Percentiles rank a stretch among this genome's conserved stretches.
phyloP scores from a whole-genome alignment of 108 stramenopile genomes.

The Cyclotella sp. region DNA sequence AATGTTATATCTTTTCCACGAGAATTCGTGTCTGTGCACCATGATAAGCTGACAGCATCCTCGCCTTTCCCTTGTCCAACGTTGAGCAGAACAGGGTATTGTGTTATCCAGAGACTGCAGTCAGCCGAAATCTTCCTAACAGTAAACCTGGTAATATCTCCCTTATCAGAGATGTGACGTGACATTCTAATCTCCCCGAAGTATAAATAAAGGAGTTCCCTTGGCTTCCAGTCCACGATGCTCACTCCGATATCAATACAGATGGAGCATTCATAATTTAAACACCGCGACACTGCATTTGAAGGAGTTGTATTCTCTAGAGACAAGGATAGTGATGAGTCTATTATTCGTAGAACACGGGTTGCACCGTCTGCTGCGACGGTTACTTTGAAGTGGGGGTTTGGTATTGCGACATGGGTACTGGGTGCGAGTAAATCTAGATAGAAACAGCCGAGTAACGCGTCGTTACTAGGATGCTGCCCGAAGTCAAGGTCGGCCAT shows the following conservation, averaged over 20 bases:
- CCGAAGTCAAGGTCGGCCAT: slow-evolving; percentile 27
- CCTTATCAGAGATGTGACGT: slow-evolving; percentile 20
- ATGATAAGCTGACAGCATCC: slow-evolving; percentile 17
- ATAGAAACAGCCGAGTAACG: slow-evolving; percentile 44
- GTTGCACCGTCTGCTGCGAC: slow-evolving; percentile 71
- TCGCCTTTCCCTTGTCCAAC: slow-evolving; percentile 42
- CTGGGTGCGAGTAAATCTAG: slow-evolving; percentile 66
- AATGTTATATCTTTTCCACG: slow-evolving; percentile 47
- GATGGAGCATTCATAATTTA: slow-evolving; percentile 3
- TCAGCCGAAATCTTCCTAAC: slow-evolving; percentile 57
- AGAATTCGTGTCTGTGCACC: background rate
- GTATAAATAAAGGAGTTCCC: slow-evolving; percentile 61
- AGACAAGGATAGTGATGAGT: slow-evolving; percentile 44
- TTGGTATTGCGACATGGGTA: slow-evolving; percentile 28
- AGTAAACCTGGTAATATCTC: slow-evolving; percentile 38
- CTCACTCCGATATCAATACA: slow-evolving; percentile 58
- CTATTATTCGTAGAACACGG: slow-evolving; percentile 59
- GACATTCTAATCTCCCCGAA: slow-evolving; percentile 53
- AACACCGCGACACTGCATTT: background rate
- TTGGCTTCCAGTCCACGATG: slow-evolving; percentile 67
- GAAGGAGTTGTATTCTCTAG: background rate
- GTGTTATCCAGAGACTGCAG: slow-evolving; percentile 76
- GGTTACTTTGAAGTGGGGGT: slow-evolving; percentile 37
- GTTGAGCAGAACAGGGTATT: slow-evolving; percentile 67
- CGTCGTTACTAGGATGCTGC: slow-evolving; percentile 19